A percentile compares a stretch with the other conserved stretches of the same genome.
These are phyloP conservation scores for Besnoitia besnoiti DNA, from an alignment of 169 alveolate species.

Conservation along the genomic window DNA sequence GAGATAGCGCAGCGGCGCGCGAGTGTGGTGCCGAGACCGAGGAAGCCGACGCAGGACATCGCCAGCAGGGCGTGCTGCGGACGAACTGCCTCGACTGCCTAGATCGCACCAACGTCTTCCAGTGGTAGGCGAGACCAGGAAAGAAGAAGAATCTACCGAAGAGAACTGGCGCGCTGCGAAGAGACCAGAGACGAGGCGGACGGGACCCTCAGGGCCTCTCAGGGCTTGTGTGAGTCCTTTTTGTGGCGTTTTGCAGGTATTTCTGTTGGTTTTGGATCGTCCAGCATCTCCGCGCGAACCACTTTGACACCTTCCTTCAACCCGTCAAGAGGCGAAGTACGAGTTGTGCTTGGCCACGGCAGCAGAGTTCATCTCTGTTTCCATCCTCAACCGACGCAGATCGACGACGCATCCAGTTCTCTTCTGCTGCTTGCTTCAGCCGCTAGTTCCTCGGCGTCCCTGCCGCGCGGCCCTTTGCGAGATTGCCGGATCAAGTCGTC, in stretches of 20 bases:
- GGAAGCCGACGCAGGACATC: background rate
- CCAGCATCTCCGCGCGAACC: constrained; percentile 33
- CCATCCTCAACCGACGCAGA: background rate
- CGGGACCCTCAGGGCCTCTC: constrained; percentile 69
- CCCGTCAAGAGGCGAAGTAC: constrained; percentile 32
- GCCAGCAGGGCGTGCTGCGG: constrained; percentile 94
- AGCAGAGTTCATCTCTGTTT: background rate
- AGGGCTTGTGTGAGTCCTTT: constrained; percentile 92
- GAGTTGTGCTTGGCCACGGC: background rate
- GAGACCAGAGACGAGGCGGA: background rate
- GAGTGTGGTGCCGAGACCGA: background rate
- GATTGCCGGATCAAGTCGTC: background rate
- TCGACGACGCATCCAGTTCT: background rate
- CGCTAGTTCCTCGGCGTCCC: background rate
- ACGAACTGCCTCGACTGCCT: constrained; percentile 97
- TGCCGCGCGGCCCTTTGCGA: background rate
- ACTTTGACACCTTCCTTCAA: constrained; percentile 39
- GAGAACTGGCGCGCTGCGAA: background rate
- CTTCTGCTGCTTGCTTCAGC: background rate
- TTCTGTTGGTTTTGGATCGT: constrained; percentile 46
- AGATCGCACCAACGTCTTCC: constrained; percentile 97
- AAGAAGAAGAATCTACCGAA: background rate
- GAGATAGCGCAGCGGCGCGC: background rate
- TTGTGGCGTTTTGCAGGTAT: constrained; percentile 11
- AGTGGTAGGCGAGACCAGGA: constrained; percentile 81